Evolutionary conservation across 225 moss, liverwort and hornwort species (phyloP), one percentile per base, ranked within the genome.

Genomic region (Marchantia polymorpha): DNA sequence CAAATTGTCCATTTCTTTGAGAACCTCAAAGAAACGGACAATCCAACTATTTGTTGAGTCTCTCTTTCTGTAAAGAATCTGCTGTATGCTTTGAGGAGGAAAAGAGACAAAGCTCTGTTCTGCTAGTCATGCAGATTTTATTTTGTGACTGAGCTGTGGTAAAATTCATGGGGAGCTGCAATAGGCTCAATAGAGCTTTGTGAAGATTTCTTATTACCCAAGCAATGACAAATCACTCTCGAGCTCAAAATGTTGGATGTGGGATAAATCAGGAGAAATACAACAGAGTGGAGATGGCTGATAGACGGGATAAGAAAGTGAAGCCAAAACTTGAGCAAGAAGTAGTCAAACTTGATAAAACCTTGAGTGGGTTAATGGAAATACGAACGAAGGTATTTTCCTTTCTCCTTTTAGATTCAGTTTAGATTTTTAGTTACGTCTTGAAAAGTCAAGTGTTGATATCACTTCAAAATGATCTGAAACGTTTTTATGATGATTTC

Each of bases 211-310:
- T 39, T 39, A 39, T 39, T 39, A 39, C 39, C 39, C 39, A 39
- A 39, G 39, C 2, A 39, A 5, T 39, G 2, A 39, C 5, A 39
- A 39, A 39, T 39, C 27, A 25, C 66, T 66, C 66, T 3, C 14
- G 22, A 12, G 8, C 27, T 14, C 69, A 69, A 20, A 69, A 0
- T 48, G 69, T 19, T 46, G 16, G 47, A 47, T 69, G 14, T 72
- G 51, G 51, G 19, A 16, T n/a, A 27, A 76, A 74, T 50, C 59
- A 96, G 96, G 82, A 71, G 13, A 91, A 74, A 8, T 96, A 90
- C 88, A 96, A 96, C 81, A 91, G 86, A 53, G 88, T 90, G 82
- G 89, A 88, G 15, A 91, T 85, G 9, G 68, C 85, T 48, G 87
- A 89, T 76, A 86, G 91, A 0, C 50, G 79, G 30, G 89, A 93